These are phyloP conservation scores for Daldinia vernicosa DNA, from an alignment of 495 filamentous ascomycete genomes.

Conservation along the genomic window DNA sequence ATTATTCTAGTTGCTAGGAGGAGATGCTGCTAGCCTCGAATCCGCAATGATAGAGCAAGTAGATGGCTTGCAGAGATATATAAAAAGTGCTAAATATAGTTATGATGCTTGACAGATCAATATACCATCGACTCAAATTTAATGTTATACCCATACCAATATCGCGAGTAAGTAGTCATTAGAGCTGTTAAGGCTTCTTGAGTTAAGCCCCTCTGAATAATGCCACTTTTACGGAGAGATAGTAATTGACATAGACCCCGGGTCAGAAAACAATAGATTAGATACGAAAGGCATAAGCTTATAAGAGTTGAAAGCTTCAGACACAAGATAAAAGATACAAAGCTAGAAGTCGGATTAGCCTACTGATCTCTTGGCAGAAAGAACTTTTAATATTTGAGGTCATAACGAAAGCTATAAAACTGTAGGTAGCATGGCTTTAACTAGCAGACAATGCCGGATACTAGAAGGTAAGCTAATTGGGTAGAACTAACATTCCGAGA, in stretches of 20 bases:
- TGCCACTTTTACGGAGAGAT: not conserved
- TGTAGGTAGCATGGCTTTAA: constrained; percentile 5
- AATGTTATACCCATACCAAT: not conserved
- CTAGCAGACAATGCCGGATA: not conserved
- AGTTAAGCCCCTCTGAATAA: not conserved
- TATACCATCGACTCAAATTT: not conserved
- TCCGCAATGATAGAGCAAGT: not conserved
- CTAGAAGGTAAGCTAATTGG: constrained; percentile 11
- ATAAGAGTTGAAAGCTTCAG: not conserved
- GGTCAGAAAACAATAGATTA: not conserved
- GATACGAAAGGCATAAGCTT: not conserved
- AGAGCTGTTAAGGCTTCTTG: not conserved
- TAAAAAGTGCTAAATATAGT: not conserved
- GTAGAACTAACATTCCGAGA: not conserved
- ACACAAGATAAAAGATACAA: not conserved
- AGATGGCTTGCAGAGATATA: not conserved
- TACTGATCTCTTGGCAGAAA: too few relatives aligned
- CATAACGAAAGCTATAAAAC: not conserved
- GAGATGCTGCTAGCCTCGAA: not conserved
- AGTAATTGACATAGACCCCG: not conserved
- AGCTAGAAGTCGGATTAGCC: not conserved
- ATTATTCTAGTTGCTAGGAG: not conserved
- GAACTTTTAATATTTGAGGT: too few relatives aligned
- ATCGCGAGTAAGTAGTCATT: not conserved
- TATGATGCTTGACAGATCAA: not conserved